phyloP scores from a whole-genome alignment of 495 filamentous ascomycete species.

The Trichoderma parareesei region DNA sequence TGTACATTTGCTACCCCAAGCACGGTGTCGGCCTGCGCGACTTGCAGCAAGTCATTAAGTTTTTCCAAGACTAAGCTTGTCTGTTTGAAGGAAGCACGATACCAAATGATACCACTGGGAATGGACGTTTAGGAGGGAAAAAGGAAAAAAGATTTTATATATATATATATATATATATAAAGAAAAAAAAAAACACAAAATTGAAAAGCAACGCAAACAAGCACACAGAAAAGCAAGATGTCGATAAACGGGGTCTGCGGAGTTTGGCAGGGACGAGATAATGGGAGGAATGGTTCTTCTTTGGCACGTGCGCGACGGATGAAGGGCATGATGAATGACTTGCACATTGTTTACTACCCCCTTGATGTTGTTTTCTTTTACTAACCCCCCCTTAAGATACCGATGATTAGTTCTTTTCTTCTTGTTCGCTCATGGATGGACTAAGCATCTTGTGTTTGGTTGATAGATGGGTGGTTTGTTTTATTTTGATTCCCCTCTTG shows the following conservation, averaged over 20 bases:
- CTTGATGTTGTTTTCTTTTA: slow-evolving; percentile 13
- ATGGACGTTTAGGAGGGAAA: not conserved
- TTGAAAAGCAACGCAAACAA: too few species aligned
- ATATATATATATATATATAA: too few species aligned
- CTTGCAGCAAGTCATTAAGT: slow-evolving; percentile 67
- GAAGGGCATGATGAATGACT: not conserved
- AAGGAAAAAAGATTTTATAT: not conserved
- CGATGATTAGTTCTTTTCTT: not conserved
- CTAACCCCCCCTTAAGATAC: not conserved
- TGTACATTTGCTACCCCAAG: slow-evolving; percentile 75
- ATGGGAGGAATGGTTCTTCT: not conserved
- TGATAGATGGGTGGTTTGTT: not conserved
- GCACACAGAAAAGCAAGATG: not conserved
- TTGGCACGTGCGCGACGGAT: not conserved
- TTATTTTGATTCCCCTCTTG: not conserved
- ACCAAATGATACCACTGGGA: not conserved
- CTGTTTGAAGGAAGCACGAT: not conserved
- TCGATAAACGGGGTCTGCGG: not conserved
- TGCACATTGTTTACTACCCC: not conserved
- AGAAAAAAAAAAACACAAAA: not conserved
- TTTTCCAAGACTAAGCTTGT: slow-evolving; percentile 62
- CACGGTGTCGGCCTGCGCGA: slow-evolving; percentile 71
- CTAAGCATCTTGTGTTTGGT: not conserved
- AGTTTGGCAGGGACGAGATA: not conserved
- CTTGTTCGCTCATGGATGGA: not conserved